Evolutionary conservation across 176 grass and related monocot species (phyloP).

Genomic region (Aegilops bicornis): DNA sequence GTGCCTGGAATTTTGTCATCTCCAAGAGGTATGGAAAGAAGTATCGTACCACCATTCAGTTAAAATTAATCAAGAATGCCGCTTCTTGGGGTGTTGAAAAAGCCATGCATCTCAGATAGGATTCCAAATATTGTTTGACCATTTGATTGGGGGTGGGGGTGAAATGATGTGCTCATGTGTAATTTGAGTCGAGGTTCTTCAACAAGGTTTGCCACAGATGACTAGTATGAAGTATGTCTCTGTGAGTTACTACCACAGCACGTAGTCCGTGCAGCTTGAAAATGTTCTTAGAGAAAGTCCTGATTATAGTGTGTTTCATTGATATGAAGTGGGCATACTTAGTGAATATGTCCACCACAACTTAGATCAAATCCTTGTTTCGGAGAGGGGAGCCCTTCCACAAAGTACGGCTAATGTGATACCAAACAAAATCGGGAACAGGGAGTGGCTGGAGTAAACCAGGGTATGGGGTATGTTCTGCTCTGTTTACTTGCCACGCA

Average conservation of each 20-base stretch:
- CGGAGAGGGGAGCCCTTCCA: neutral
- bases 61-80: neutral
- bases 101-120: neutral
- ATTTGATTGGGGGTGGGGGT: neutral
- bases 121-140: neutral
- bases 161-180: neutral
- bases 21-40: neutral
- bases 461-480: no score
- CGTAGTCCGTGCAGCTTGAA: neutral
- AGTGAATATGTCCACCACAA: neutral
- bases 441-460: no score
- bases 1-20: neutral
- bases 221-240: neutral
- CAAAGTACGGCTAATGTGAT: neutral
- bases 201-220: neutral
- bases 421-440: neutral
- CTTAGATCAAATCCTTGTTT: neutral
- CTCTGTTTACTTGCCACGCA: no score
- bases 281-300: neutral
- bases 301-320: neutral
- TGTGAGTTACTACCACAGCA: neutral
- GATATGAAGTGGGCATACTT: neutral
- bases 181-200: neutral
- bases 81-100: neutral
- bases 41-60: neutral